Base-by-base conservation (phyloP, 2,329 filamentous ascomycete species). In the Fusarium sp. region DNA sequence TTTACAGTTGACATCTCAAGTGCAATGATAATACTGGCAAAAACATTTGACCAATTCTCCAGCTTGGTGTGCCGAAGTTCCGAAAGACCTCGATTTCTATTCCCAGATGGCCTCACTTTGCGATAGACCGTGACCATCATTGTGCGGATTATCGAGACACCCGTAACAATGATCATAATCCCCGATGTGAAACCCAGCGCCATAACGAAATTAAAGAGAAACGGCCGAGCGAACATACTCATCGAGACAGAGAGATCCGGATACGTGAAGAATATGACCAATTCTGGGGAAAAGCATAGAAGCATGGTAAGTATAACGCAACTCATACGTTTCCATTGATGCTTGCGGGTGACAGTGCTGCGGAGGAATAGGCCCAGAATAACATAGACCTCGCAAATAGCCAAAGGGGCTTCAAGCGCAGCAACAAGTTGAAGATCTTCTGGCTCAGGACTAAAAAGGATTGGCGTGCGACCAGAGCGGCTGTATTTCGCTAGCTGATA, bases 51-150 rank as follows among this genome's bases (percentile, higher is more conserved):
- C 48, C 48, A 31, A 3, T 7, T 41, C 23, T 51, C 35, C 7
- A 51, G 27, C 6, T 11, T 21, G 15, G 18, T 31, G 2, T 6
- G 15, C 11, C 35, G 27, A 4, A 15, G n/a, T 1, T n/a, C 13
- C 4, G n/a, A 6, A 1, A 1, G 4, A 6, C 5, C 7, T 31
- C 23, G 25, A 5, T 2, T 20, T 27, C 20, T 25, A 4, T 5
- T 10, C 11, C 8, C 18, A 1, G 9, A 18, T 13, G 23, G 6
- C 4, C 17, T 51, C 1, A 35, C 18, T 21, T 11, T 15, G 7
- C 36, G 18, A 51, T 31, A 42, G 3, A 49, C 0, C 1, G 31
- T 13, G 4, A 49, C 21, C 2, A 49, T 9, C 8, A 7, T 2
- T 1, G 33, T 39, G 0, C 46, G 17, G 3, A 39, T 2, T 4